phyloP scores from a whole-genome alignment of 805 yeast species.

The Clavispora carvajalis region DNA sequence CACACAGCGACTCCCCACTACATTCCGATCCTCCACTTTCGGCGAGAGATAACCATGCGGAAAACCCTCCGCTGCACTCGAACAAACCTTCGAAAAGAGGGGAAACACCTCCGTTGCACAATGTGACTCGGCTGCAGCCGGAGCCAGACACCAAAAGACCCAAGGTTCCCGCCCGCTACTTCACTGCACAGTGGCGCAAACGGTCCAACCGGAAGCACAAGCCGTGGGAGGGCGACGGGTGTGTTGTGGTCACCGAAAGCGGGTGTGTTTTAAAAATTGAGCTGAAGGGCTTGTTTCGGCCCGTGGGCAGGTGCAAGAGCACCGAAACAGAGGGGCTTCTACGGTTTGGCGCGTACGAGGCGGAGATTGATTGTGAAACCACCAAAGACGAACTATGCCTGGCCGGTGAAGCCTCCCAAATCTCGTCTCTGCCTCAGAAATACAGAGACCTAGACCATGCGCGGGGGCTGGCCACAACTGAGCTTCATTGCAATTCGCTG shows the following conservation, averaged over 20 bases:
- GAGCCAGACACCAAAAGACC: background rate
- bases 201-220: slow-evolving; percentile 72
- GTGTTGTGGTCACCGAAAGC: slow-evolving; percentile 30
- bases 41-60: background rate
- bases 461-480: too few relatives aligned
- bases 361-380: slow-evolving; percentile 44
- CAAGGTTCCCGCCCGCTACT: slow-evolving; percentile 3
- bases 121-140: background rate
- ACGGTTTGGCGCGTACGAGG: slow-evolving; percentile 53
- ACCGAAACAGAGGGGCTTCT: slow-evolving; percentile 27
- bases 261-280: slow-evolving; percentile 28
- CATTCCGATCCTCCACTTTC: too few relatives aligned
- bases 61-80: background rate
- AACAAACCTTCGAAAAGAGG: background rate
- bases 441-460: too few relatives aligned
- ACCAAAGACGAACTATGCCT: slow-evolving; percentile 3
- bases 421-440: background rate
- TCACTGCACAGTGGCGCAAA: slow-evolving; percentile 62
- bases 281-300: slow-evolving; percentile 19
- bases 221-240: slow-evolving; percentile 94
- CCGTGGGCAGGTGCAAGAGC: slow-evolving; percentile 11
- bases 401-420: background rate
- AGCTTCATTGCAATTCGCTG: too few relatives aligned
- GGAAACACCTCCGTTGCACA: background rate
- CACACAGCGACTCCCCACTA: too few relatives aligned